Evolutionary conservation across 108 stramenopile species (phyloP), one percentile per base, ranked within the genome.

Genomic region (Nitzschia palea): DNA sequence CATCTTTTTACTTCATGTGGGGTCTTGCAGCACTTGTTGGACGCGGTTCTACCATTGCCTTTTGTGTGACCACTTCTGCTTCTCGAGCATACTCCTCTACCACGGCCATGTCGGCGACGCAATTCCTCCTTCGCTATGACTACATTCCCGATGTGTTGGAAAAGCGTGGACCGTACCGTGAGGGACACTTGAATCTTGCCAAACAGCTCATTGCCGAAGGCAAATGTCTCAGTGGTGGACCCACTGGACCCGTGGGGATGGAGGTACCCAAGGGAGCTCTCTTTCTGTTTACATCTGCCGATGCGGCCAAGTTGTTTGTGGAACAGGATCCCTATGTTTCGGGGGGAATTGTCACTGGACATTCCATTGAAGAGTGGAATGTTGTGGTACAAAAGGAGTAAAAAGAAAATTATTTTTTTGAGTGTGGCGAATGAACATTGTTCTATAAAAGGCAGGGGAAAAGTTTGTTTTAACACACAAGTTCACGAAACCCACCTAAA

Each of bases 71-170:
- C 25, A 55, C 68, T 25, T 25, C 58, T 10, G n/a, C 62, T 25
- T 18, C 45, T 45, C 27, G 8, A 48, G 45, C 29, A 40, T 20
- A 9, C 10, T 30, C 6, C 0, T 36, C 51, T 0, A 53, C 57
- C 8, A 34, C 71, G n/a, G 26, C 71, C 35, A 54, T 28, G 26
- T 12, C 71, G 3, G 52, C 55, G 9, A 73, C 72, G 6, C 67
- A 74, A 48, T 74, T 50, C 42, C 20, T 88, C 17, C 51, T 91
- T 6, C 45, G 54, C 32, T 94, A 94, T 47, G 89, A 89, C 8
- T 94, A 94, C 79, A 69, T 89, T 42, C 89, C 89, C 4, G 92
- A 94, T 62, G 89, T 94, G 4, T 71, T 94, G 51, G 92, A 94
- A 55, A 94, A 89, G 61, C 74, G 92, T 20, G 87, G 79, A 30